Evolutionary conservation across 345 rosid species (phyloP).

Genomic region (Acer yangbiense): DNA sequence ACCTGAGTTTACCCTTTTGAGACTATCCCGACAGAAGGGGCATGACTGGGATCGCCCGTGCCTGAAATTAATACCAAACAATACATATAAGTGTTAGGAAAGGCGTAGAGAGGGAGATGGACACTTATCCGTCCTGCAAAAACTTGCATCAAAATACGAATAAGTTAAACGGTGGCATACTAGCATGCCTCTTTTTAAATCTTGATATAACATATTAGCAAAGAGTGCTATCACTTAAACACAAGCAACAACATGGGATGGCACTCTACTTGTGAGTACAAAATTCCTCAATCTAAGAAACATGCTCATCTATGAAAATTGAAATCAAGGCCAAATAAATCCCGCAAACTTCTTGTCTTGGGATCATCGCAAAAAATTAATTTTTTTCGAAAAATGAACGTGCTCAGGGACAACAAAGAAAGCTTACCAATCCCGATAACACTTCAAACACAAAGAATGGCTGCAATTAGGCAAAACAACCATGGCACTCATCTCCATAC

Average conservation of each 20-base stretch:
- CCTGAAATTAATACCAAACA: slow-evolving; percentile 42
- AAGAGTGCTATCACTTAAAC: background rate
- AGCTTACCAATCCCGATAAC: slow-evolving; percentile 67
- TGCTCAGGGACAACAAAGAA: background rate
- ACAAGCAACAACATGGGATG: background rate
- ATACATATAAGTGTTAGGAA: no score
- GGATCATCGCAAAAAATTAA: background rate
- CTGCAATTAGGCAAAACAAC: slow-evolving; percentile 74
- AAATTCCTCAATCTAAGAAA: background rate
- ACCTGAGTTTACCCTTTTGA: slow-evolving; percentile 54
- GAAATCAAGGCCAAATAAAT: background rate
- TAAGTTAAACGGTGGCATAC: background rate
- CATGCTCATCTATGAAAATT: background rate
- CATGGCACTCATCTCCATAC: slow-evolving; percentile 62
- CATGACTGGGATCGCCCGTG: slow-evolving; percentile 68
- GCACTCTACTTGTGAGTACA: background rate
- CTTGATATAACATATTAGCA: background rate
- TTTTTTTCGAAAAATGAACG: background rate
- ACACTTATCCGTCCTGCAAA: no score
- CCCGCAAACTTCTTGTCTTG: background rate
- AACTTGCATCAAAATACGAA: no score
- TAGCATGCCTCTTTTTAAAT: background rate
- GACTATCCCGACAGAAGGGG: slow-evolving; percentile 76
- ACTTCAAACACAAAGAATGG: slow-evolving; percentile 73
- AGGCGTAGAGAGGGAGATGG: no score